Evolutionary conservation across 2,329 filamentous ascomycete species (phyloP).

Genomic region (Conoideocrella luteorostrata): DNA sequence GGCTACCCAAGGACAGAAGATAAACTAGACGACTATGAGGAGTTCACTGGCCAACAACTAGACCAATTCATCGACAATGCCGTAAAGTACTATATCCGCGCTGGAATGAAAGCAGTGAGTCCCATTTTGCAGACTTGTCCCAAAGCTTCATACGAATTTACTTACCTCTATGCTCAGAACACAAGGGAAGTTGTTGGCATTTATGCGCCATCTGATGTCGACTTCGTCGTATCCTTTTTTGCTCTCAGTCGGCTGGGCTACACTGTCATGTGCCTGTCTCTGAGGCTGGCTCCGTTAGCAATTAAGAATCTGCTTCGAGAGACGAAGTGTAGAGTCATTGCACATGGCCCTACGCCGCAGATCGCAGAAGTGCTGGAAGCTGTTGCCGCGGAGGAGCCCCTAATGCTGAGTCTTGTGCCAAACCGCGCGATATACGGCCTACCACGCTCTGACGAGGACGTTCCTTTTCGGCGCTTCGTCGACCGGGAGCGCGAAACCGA

Average conservation of each 20-base stretch:
- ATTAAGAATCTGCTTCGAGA: background rate
- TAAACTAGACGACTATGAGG: background rate
- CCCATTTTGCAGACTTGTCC: no score
- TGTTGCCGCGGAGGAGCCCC: background rate
- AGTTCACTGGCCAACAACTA: background rate
- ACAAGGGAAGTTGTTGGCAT: conserved; percentile 4
- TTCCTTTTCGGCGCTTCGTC: background rate
- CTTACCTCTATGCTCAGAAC: no score
- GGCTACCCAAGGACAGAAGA: background rate
- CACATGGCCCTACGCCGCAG: background rate
- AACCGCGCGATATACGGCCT: background rate
- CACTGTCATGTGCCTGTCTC: conserved; percentile 1
- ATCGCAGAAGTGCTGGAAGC: background rate
- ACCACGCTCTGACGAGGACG: background rate
- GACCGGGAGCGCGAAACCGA: background rate
- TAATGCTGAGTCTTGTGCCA: background rate
- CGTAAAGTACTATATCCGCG: background rate
- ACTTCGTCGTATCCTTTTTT: conserved; percentile 4
- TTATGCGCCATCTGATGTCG: conserved; percentile 57
- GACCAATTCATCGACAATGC: background rate
- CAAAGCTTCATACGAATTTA: no score
- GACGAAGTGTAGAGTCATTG: background rate
- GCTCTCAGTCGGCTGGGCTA: conserved; percentile 2
- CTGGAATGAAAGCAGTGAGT: background rate
- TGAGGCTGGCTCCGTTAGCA: background rate